Base-by-base conservation (phyloP, 805 yeast species). In the Komagataella kurtzmanii region DNA sequence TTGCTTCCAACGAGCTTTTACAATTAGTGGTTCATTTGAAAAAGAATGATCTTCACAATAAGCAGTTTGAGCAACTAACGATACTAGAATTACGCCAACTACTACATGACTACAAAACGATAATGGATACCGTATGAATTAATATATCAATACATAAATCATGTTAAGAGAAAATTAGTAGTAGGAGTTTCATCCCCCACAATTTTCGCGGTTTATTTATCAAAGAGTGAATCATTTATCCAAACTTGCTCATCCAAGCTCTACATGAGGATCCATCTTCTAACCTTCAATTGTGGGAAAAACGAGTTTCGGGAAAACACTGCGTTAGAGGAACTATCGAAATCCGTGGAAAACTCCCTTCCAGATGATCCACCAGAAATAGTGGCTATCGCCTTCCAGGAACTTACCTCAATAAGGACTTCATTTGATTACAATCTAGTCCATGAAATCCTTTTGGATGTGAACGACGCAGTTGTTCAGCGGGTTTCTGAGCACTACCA, bases 351-450 rank as follows among this genome's bases (percentile, higher is more conserved):
- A 8, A 53, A 61, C 19, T 56, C 40, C 70, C 74, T 50, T 14
- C 46, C 48, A 8, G 54, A 56, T n/a, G 56, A 59, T 3, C 59
- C 66, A 36, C 75, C 78, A 0, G 71, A 74, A 50, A 51, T 83
- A 5, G 73, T 75, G 51, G 83, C 75, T 1, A 79, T 83, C 62
- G 88, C 84, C 2, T 76, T 84, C 54, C 83, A 85, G 61, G 93
- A 85, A 60, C 57, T 84, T 8, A 73, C 82, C 49, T 62, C 80
- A 2, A 65, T 80, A 1, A 59, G 81, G 56, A 81, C 81, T 53
- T 81, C 83, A 2, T 69, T 80, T 2, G 71, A 74, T 48, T 60
- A 67, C 6, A 57, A 60, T 1, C 30, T 52, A 1, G 74, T 80
- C 1, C 64, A 70, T 12, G 56, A 59, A 3, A 62, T 68, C 44